phyloP scores from a whole-genome alignment of 2,329 filamentous ascomycete genomes.

The Arthrinium phaeospermum region DNA sequence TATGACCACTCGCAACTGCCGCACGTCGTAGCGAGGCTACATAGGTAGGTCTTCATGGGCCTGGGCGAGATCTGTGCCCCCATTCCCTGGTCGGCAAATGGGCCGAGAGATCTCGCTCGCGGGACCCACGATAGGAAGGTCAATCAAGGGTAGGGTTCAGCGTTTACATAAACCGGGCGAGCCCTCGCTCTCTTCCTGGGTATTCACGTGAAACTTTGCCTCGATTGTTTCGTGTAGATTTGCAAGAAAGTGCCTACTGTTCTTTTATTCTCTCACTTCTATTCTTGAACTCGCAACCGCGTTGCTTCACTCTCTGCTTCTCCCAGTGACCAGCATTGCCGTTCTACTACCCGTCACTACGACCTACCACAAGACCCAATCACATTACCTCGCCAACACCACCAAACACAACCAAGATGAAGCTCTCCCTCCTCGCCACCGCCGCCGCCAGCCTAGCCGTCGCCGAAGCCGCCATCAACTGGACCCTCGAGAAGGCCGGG shows the following conservation, averaged over 20 bases:
- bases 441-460: background rate
- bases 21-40: background rate
- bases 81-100: background rate
- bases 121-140: background rate
- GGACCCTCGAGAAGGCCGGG: slow-evolving; percentile 42
- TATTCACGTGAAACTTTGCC: background rate
- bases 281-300: background rate
- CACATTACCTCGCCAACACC: background rate
- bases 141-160: slow-evolving; percentile 3
- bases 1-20: background rate
- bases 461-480: slow-evolving; percentile 37
- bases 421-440: slow-evolving; percentile 4
- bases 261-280: background rate
- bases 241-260: background rate
- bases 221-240: background rate
- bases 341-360: too few species aligned
- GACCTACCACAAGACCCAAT: background rate
- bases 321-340: background rate
- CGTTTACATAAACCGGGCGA: slow-evolving; percentile 5
- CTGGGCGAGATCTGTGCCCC: background rate
- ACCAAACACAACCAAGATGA: background rate
- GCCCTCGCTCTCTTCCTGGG: background rate
- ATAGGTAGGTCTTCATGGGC: background rate
- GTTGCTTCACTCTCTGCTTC: background rate
- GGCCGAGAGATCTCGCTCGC: background rate